Conservation (phyloP, 179 eudicot species). For the Camellia oleifera region DNA sequence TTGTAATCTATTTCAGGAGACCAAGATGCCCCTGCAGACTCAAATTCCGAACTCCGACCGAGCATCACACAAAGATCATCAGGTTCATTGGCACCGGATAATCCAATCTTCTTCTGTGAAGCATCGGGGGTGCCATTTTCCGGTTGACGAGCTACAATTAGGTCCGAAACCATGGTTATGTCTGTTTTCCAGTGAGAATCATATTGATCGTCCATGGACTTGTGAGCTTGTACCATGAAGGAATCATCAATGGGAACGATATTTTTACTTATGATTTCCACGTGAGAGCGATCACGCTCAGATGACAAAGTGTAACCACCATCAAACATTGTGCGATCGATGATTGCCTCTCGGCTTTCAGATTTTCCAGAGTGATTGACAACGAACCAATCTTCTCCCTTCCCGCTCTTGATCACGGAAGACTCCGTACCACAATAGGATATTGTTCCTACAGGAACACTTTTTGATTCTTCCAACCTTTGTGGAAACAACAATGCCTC, state of each 20-base stretch:
- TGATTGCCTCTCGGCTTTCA: slow-evolving; percentile 9
- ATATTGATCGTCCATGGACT: slow-evolving; percentile 24
- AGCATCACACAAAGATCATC: slow-evolving; percentile 46
- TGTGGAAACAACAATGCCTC: slow-evolving; percentile 31
- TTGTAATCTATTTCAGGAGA: slow-evolving; percentile 49
- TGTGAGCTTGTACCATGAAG: slow-evolving; percentile 43
- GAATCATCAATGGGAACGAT: slow-evolving; percentile 44
- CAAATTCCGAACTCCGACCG: slow-evolving; percentile 30
- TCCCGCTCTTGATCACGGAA: slow-evolving; percentile 26
- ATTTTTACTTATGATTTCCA: slow-evolving; percentile 19
- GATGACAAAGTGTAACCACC: slow-evolving; percentile 22
- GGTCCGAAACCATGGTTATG: slow-evolving; percentile 40
- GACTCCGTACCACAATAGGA: slow-evolving; percentile 29
- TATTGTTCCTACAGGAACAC: slow-evolving; percentile 4
- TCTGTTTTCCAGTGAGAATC: slow-evolving; percentile 50
- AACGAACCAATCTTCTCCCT: slow-evolving; percentile 48
- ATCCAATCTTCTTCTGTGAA: slow-evolving; percentile 16
- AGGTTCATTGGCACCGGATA: slow-evolving; percentile 23
- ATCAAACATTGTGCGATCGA: slow-evolving; percentile 18
- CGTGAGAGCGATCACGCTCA: slow-evolving; percentile 5
- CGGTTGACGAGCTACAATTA: slow-evolving; percentile 8
- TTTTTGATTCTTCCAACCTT: slow-evolving; percentile 19
- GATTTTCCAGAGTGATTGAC: slow-evolving; percentile 32
- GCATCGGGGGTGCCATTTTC: slow-evolving; percentile 19
- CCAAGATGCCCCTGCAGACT: slow-evolving; percentile 39